phyloP scores from a whole-genome alignment of 371 early-diverging fungal genomes.

The Haplosporangium sp. region DNA sequence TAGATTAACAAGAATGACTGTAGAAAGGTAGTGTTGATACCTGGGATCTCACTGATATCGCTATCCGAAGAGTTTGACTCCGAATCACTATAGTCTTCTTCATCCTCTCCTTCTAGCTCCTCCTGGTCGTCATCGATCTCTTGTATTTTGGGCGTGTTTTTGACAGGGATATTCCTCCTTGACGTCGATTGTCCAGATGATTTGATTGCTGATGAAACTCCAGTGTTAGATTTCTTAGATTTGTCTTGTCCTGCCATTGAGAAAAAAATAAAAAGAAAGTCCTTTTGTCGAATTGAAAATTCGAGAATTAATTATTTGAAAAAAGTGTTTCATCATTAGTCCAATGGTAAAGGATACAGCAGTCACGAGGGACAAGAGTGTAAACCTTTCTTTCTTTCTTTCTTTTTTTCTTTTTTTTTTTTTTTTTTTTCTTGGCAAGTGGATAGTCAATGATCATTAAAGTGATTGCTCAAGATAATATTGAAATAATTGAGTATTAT shows the following conservation, averaged over 20 bases:
- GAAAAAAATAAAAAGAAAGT: neutral
- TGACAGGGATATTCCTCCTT: conserved; percentile 4
- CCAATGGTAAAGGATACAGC: too few species aligned
- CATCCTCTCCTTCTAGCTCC: conserved; percentile 8
- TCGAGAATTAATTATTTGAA: neutral
- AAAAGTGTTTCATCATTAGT: neutral
- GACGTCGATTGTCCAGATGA: too few species aligned
- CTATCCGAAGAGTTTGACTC: conserved; percentile 23
- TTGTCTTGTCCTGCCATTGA: neutral
- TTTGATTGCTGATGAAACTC: too few species aligned
- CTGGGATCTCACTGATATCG: conserved; percentile 42
- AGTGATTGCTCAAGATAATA: too few species aligned
- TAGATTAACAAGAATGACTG: neutral
- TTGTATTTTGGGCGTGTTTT: conserved; percentile 20
- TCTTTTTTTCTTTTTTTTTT: too few species aligned
- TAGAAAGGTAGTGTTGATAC: conserved; percentile 5
- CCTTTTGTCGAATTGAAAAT: too few species aligned
- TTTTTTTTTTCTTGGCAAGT: too few species aligned
- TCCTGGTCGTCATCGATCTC: conserved; percentile 24
- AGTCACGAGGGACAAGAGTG: too few species aligned
- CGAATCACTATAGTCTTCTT: conserved; percentile 11
- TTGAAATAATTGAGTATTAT: too few species aligned
- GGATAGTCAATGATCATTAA: too few species aligned
- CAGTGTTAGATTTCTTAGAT: too few species aligned
- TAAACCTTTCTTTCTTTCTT: too few species aligned